Conservation (phyloP, 176 grass and related monocot species). For the Typha latifolia region DNA sequence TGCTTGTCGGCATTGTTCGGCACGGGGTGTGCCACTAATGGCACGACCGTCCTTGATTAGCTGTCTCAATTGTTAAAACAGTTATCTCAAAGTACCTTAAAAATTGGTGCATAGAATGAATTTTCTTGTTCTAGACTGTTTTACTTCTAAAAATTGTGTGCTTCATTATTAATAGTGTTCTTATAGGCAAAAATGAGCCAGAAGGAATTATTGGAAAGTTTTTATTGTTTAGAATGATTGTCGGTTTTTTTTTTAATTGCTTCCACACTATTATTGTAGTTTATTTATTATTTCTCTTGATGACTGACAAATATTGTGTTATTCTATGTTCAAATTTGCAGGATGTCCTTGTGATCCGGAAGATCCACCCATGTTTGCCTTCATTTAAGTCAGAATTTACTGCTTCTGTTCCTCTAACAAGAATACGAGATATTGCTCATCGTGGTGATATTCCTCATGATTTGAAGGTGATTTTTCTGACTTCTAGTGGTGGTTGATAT, state of each 20-base stretch:
- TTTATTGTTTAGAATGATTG: too few species aligned
- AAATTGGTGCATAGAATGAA: too few species aligned
- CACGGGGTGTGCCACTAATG: too few species aligned
- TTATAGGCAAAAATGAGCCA: too few species aligned
- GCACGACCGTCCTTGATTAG: too few species aligned
- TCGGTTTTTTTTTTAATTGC: neutral
- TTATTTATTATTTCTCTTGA: neutral
- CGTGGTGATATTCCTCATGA: conserved; percentile 91
- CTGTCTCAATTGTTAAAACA: too few species aligned
- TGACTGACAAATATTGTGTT: neutral
- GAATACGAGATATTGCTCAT: conserved; percentile 97
- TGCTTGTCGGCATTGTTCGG: too few species aligned
- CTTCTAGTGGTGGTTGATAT: neutral
- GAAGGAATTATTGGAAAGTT: too few species aligned
- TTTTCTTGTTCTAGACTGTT: too few species aligned
- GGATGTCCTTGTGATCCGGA: conserved; percentile 72
- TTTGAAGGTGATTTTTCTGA: conserved; percentile 59
- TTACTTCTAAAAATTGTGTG: too few species aligned
- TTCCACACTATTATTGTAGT: neutral
- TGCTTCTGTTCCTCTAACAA: conserved; percentile 91
- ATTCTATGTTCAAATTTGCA: conserved; percentile 18
- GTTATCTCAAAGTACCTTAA: too few species aligned
- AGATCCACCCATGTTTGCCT: conserved; percentile 87
- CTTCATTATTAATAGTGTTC: too few species aligned
- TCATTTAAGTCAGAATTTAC: conserved; percentile 99